Conservation (phyloP, 495 filamentous ascomycete species). For the Friedmanniomyces simplex region DNA sequence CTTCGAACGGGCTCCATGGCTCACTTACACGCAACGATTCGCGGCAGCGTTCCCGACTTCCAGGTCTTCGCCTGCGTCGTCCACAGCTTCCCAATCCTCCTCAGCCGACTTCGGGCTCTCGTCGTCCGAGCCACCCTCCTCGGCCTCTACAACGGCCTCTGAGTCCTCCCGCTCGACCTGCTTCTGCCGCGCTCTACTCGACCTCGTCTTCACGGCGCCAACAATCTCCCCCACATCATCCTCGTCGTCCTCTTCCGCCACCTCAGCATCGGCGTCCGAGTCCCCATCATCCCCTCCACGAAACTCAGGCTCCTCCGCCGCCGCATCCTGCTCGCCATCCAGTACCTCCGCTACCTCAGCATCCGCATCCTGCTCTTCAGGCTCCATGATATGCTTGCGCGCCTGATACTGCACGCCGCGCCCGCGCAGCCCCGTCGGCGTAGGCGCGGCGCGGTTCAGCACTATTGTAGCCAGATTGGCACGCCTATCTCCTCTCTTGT, state of each 20-base stretch:
- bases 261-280: conserved; percentile 33
- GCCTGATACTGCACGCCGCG: conserved; percentile 18
- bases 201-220: conserved; percentile 57
- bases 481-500: neutral
- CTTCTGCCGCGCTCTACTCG: conserved; percentile 21
- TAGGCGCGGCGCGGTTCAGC: conserved; percentile 17
- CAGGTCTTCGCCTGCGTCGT: conserved; percentile 53
- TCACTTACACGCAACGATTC: conserved; percentile 57
- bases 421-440: conserved; percentile 21
- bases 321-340: conserved; percentile 15
- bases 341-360: conserved; percentile 16
- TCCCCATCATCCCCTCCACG: conserved; percentile 32
- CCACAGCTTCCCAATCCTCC: conserved; percentile 56
- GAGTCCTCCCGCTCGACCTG: conserved; percentile 30
- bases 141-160: conserved; percentile 32
- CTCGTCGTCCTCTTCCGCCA: conserved; percentile 33
- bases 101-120: conserved; percentile 59
- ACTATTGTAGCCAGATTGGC: conserved; percentile 21
- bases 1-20: neutral
- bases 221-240: conserved; percentile 50
- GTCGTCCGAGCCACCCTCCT: conserved; percentile 34
- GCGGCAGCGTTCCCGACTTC: conserved; percentile 54
- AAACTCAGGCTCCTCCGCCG: conserved; percentile 31
- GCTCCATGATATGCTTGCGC: conserved; percentile 8
- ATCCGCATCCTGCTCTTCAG: conserved; percentile 9